Evolutionary conservation across 441 rosid species (phyloP).

Genomic region (Syzygium malaccense): DNA sequence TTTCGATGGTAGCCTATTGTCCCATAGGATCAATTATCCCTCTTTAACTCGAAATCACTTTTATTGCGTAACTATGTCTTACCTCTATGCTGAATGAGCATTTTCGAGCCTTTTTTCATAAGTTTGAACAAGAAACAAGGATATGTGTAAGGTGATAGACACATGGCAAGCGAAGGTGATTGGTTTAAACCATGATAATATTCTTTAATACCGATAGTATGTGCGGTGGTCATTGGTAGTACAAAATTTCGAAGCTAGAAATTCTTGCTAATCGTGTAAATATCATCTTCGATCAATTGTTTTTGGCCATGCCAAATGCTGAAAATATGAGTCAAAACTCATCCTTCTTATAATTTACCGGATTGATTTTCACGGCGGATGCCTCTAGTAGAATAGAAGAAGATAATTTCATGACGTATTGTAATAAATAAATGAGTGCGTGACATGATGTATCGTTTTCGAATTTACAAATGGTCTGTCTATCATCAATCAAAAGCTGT

Average conservation of each 20-base stretch:
- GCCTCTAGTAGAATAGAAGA: not conserved
- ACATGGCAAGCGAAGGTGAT: not conserved
- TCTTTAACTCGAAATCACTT: not conserved
- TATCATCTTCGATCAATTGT: not conserved
- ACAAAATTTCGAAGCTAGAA: not conserved
- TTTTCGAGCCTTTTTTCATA: not conserved
- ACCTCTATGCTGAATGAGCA: not conserved
- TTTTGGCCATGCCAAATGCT: not conserved
- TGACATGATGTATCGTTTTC: not conserved
- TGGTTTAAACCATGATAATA: fast-evolving
- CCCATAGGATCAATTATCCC: too few species aligned
- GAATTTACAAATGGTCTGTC: too few species aligned
- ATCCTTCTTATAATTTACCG: not conserved
- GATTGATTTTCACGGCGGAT: not conserved
- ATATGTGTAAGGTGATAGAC: not conserved
- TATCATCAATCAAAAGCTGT: too few species aligned
- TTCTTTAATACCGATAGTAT: fast-evolving
- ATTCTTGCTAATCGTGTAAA: not conserved
- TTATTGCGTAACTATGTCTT: too few species aligned
- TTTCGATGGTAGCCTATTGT: not conserved
- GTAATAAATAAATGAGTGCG: too few species aligned
- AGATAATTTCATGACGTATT: not conserved
- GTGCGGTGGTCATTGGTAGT: not conserved
- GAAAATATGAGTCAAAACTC: not conserved
- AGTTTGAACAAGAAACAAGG: not conserved